Conservation (phyloP, 2,329 filamentous ascomycete species). For the Exophiala oligosperma region DNA sequence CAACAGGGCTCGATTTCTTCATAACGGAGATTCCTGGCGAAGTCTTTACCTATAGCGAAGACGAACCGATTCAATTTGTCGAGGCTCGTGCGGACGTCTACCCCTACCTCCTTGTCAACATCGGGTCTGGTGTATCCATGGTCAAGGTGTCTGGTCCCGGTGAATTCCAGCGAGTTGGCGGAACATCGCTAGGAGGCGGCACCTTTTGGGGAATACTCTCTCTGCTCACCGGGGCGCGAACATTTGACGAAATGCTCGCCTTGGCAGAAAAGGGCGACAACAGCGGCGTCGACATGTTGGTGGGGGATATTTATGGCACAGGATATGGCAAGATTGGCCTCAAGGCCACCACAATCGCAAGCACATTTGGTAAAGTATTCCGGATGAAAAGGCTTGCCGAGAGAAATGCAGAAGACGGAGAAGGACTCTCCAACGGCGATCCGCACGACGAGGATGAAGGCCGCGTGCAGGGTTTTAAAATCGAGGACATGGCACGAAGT, state of each 20-base stretch:
- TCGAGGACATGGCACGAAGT: slow-evolving; percentile 84
- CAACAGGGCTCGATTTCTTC: slow-evolving; percentile 88
- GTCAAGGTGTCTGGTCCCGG: slow-evolving; percentile 92
- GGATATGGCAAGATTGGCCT: slow-evolving; percentile 92
- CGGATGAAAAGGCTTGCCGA: slow-evolving; percentile 87
- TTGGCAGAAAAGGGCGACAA: slow-evolving; percentile 93
- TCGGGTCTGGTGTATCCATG: slow-evolving; percentile 94
- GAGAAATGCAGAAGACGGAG: slow-evolving; percentile 71
- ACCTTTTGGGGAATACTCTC: slow-evolving; percentile 95
- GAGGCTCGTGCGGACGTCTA: slow-evolving; percentile 80
- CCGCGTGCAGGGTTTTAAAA: slow-evolving; percentile 60
- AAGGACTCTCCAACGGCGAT: slow-evolving; percentile 53
- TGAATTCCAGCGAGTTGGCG: slow-evolving; percentile 85
- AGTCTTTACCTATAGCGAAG: slow-evolving; percentile 88
- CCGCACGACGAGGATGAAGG: slow-evolving; percentile 40
- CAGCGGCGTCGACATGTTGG: slow-evolving; percentile 88
- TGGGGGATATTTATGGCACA: slow-evolving; percentile 95
- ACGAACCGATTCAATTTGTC: slow-evolving; percentile 88
- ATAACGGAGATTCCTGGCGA: slow-evolving; percentile 96
- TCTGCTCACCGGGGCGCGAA: slow-evolving; percentile 85
- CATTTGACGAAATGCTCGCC: slow-evolving; percentile 96
- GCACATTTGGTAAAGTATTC: slow-evolving; percentile 95
- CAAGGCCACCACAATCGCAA: slow-evolving; percentile 93
- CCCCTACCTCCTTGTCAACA: slow-evolving; percentile 96
- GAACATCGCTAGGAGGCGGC: slow-evolving; percentile 92